phyloP scores from a whole-genome alignment of 1,284 basidiomycete species.

The Austroboletus niveus region DNA sequence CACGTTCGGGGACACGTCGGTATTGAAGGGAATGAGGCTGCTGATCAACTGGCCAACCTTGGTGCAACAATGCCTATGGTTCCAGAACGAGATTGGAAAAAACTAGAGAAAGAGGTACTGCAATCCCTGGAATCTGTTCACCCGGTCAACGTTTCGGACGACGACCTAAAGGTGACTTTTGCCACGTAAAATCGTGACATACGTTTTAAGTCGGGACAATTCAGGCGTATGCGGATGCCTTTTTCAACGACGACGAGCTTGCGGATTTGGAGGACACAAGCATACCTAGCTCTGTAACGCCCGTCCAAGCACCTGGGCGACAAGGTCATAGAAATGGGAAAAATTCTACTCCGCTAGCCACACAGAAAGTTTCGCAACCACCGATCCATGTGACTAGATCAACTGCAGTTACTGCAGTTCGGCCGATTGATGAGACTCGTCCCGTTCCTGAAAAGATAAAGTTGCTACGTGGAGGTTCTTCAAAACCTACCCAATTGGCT shows the following conservation, averaged over 20 bases:
- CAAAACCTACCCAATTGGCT: neutral
- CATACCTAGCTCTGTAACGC: neutral
- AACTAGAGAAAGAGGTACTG: conserved; percentile 17
- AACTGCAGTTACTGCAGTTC: neutral
- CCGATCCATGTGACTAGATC: neutral
- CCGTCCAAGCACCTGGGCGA: neutral
- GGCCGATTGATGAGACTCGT: neutral
- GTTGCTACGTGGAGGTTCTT: neutral
- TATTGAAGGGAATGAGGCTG: conserved; percentile 74
- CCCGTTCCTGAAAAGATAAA: neutral
- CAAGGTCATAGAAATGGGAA: neutral
- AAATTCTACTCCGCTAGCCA: neutral
- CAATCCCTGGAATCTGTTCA: conserved; percentile 8
- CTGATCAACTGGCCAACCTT: conserved; percentile 64
- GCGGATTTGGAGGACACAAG: conserved; percentile 3
- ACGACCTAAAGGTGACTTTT: conserved; percentile 22
- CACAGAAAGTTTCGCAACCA: neutral
- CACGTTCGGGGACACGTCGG: conserved; percentile 75
- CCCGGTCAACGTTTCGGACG: neutral
- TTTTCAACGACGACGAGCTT: conserved; percentile 13
- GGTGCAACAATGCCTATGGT: conserved; percentile 43
- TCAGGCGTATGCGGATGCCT: conserved; percentile 25
- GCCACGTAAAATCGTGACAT: neutral
- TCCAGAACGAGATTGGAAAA: conserved; percentile 58
- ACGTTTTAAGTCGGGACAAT: conserved; percentile 7